These are phyloP conservation scores for Marchantia polymorpha DNA, from an alignment of 225 moss, liverwort and hornwort species.

Conservation along the genomic window DNA sequence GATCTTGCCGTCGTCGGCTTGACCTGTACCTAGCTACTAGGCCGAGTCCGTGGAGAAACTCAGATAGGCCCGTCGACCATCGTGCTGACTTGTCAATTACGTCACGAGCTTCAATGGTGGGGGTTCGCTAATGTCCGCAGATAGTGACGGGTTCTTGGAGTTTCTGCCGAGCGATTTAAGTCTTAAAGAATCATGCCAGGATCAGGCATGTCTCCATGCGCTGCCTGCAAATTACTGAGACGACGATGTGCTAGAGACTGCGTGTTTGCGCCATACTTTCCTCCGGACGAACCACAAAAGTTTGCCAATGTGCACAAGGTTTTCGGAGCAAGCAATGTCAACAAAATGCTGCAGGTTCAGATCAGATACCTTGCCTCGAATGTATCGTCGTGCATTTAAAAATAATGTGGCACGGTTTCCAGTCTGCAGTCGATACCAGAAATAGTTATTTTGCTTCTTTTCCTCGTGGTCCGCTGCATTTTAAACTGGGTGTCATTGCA, in stretches of 20 bases:
- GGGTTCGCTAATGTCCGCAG: not conserved
- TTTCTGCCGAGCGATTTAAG: not conserved
- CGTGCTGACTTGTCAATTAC: slow-evolving; percentile 15
- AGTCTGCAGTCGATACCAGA: too few relatives aligned
- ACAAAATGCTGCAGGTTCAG: slow-evolving; percentile 74
- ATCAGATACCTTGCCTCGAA: not conserved
- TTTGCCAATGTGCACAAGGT: slow-evolving; percentile 93
- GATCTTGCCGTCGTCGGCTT: not conserved
- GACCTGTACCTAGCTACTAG: not conserved
- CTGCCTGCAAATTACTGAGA: slow-evolving; percentile 85
- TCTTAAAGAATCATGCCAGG: slow-evolving; percentile 15
- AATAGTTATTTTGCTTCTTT: not conserved
- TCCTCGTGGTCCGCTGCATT: not conserved
- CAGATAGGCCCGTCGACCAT: slow-evolving; percentile 7
- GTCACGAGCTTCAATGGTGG: not conserved
- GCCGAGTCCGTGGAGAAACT: not conserved
- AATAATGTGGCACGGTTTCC: not conserved
- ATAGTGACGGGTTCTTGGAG: not conserved
- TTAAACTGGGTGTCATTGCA: not conserved
- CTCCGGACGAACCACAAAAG: slow-evolving; percentile 90
- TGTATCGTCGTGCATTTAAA: not conserved
- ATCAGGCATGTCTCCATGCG: slow-evolving; percentile 60
- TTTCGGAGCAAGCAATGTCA: slow-evolving; percentile 92
- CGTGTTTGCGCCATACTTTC: slow-evolving; percentile 83
- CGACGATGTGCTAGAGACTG: slow-evolving; percentile 82